Base-by-base conservation (phyloP, 176 grass and related monocot species). In the Musa troglodytarum region DNA sequence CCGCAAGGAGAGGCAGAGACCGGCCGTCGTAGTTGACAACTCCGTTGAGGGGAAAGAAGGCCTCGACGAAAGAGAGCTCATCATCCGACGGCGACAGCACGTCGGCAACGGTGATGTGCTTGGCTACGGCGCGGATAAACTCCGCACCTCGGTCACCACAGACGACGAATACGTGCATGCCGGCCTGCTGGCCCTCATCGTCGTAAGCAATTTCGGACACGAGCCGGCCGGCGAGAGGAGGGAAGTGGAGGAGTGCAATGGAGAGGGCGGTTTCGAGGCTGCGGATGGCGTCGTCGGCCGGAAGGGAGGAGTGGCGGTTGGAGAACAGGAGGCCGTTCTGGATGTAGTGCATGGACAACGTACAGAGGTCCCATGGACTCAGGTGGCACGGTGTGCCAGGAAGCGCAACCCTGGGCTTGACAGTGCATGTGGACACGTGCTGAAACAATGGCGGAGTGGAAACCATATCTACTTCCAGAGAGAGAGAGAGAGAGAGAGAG, bases 251-350 rank as follows among this genome's bases (percentile, higher is more conserved):
- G 21, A 74, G 71, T 20, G 22, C 43, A 11, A 26, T 8, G 71
- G 71, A 54, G 71, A 74, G 71, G 22, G 71, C 8, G 52, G 71
- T 54, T 55, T 74, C 24, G 22, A 74, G 71, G 1, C 23, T 14
- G 52, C 5, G 21, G 23, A 57, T 8, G 72, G 28, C 12, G 12
- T 74, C 52, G 52, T 21, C 53, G 13, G 72, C 28, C 13, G 23
- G 19, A 1, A 20, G 34, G 49, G 49, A 52, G 20, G 11, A 43
- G 12, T 9, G 15, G 1, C 65, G 82, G 16, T 4, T 17, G 16
- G 53, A 23, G 78, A 88, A 94, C 23, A 95, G 85, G 57, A 95
- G 91, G 71, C 87, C 91, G 63, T 94, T 94, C 20, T 90, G 85
- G 65, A 90, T 94, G 85, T 90, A 90, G 13, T 78, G 19, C 50